phyloP scores from a whole-genome alignment of 305 asterid genomes.

The Fraxinus paxiana region DNA sequence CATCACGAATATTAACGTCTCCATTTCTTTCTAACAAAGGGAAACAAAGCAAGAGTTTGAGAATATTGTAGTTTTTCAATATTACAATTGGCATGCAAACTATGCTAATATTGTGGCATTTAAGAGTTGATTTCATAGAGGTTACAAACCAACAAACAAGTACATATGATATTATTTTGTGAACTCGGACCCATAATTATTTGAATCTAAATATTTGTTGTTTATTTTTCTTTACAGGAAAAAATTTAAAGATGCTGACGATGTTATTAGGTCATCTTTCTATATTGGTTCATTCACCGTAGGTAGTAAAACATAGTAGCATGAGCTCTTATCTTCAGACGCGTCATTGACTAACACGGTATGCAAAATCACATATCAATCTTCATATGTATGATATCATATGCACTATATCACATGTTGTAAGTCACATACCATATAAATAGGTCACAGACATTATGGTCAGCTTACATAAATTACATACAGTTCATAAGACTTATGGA shows the following conservation, averaged over 20 bases:
- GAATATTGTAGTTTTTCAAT: neutral
- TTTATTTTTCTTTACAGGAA: neutral
- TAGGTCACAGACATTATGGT: neutral
- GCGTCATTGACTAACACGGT: neutral
- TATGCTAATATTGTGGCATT: too few relatives aligned
- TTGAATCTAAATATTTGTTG: neutral
- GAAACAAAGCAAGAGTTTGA: neutral
- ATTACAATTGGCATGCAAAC: neutral
- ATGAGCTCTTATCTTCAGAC: neutral
- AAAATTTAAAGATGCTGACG: neutral
- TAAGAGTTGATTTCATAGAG: too few relatives aligned
- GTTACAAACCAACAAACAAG: neutral
- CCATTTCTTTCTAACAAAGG: neutral
- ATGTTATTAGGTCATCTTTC: neutral
- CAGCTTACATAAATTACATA: too few relatives aligned
- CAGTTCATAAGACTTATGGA: too few relatives aligned
- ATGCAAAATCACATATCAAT: neutral
- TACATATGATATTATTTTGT: neutral
- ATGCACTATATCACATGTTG: neutral
- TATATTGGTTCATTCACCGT: neutral
- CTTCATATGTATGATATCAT: neutral
- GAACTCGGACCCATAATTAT: neutral
- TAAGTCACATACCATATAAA: neutral
- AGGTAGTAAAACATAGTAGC: neutral
- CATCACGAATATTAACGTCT: neutral